Base-by-base conservation (phyloP, 192 early-diverging fungal genomes). In the Backusella sp. region DNA sequence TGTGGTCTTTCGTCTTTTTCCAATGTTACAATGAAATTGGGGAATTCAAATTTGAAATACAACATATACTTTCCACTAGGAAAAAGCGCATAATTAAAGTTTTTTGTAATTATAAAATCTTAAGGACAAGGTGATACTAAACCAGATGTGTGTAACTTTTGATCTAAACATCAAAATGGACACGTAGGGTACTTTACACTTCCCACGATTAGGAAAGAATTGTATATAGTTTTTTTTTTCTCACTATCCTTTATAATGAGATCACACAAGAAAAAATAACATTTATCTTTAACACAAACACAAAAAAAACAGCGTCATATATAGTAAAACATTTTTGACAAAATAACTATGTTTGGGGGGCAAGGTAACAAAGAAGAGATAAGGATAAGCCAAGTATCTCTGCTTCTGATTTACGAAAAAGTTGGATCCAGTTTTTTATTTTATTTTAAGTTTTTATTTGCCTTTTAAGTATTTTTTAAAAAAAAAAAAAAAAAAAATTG, bases 101-200 rank as follows among this genome's bases (percentile, higher is more conserved):
- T 62, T 62, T 62, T 23, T 62, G 23, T 28, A 62, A 28, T 21
- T 21, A 62, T 62, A 4, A 4, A 62, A 28, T 28, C 1, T 28
- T 62, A 49, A 49, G 6, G 46, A 21, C 17, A 7, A 15, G 6
- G 56, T 62, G 56, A 28, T 11, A 62, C 56, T 62, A 62, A 62
- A 62, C 56, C 56, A 62, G 56, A 62, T 62, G 21, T 62, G 56
- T 62, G 56, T 28, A 62, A 62, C 56, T 62, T 26, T 62, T 62
- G 56, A 62, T 62, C 56, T 62, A 11, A 26, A 26, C 53, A 23
- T 23, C 7, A 56, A 56, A 21, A 56, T 1, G 52, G 6, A 56
- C 21, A 56, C 23, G 52, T 19, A 44, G 14, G 3, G 41, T n/a
- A 42, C 2, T 26, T 9, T 11, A 59, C 12, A 59, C 56, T 59